These are phyloP conservation scores for Plasmodium fragile DNA, from an alignment of 169 alveolate genomes.

Conservation along the genomic window DNA sequence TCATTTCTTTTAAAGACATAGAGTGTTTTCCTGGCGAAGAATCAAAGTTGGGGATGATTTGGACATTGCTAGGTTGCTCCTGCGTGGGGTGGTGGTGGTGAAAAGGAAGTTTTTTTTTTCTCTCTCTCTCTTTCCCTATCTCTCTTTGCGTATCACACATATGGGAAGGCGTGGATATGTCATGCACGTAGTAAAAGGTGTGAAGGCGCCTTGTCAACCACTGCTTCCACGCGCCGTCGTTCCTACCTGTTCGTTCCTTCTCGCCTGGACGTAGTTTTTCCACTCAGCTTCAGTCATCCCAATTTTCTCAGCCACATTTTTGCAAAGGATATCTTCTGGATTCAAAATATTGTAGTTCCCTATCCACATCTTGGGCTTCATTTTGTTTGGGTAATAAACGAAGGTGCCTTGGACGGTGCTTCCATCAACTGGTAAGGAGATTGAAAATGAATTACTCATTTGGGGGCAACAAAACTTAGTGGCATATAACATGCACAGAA, in stretches of 20 bases:
- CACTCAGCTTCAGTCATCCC: slow-evolving; percentile 70
- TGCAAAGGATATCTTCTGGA: slow-evolving; percentile 80
- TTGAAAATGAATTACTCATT: background rate
- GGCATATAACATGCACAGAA: background rate
- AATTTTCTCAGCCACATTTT: slow-evolving; percentile 63
- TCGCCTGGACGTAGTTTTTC: slow-evolving; percentile 50
- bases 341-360: slow-evolving; percentile 82
- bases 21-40: background rate
- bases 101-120: background rate
- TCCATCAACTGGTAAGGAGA: slow-evolving; percentile 54
- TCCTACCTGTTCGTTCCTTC: slow-evolving; percentile 30
- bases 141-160: no score
- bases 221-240: background rate
- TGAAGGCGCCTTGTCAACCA: background rate
- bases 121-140: no score
- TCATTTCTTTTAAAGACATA: slow-evolving; percentile 24
- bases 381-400: slow-evolving; percentile 80
- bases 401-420: slow-evolving; percentile 77
- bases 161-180: background rate
- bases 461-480: background rate
- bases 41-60: background rate
- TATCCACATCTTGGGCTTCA: slow-evolving; percentile 84
- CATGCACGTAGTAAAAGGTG: background rate
- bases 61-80: slow-evolving; percentile 3
- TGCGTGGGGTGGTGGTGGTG: background rate